Conservation (phyloP, 352 stramenopile genomes). For the Phytophthora nicotianae region DNA sequence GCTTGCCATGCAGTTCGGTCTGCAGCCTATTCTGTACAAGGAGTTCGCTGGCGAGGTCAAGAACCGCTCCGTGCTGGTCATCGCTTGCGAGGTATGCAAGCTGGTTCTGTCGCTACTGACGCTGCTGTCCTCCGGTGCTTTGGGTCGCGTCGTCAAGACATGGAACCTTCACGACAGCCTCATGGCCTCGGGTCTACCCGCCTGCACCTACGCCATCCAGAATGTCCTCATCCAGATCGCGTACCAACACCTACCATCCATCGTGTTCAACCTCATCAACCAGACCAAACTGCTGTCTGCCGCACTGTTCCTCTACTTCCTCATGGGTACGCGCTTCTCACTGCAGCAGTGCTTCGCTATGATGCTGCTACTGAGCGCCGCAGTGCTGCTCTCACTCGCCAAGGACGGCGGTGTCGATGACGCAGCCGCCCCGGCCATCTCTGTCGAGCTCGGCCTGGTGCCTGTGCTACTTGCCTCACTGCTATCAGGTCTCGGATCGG, state of each 20-base stretch:
- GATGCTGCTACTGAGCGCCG: constrained; percentile 69
- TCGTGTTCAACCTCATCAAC: constrained; percentile 89
- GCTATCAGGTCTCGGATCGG: constrained; percentile 75
- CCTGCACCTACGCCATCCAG: constrained; percentile 87
- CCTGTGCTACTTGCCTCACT: constrained; percentile 73
- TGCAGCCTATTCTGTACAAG: constrained; percentile 87
- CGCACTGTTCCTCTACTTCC: constrained; percentile 79
- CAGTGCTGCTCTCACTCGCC: constrained; percentile 70
- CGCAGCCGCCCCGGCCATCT: constrained; percentile 26
- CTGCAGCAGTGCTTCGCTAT: constrained; percentile 76
- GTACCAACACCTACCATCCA: constrained; percentile 82
- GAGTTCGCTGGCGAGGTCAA: constrained; percentile 64
- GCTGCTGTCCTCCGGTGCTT: constrained; percentile 44
- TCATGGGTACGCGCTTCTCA: constrained; percentile 76
- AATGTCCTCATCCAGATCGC: constrained; percentile 87
- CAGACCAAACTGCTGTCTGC: constrained; percentile 89
- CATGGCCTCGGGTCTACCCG: constrained; percentile 69
- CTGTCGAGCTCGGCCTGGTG: constrained; percentile 69
- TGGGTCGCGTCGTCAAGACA: constrained; percentile 44
- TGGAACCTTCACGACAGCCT: constrained; percentile 58
- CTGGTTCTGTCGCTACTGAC: constrained; percentile 59
- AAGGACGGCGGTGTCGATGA: constrained; percentile 42
- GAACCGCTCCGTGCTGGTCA: constrained; percentile 71
- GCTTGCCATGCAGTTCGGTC: constrained; percentile 80
- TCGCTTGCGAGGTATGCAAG: constrained; percentile 78